phyloP scores from a whole-genome alignment of 768 basidiomycete species.

The Coprinopsis strossmayeri region DNA sequence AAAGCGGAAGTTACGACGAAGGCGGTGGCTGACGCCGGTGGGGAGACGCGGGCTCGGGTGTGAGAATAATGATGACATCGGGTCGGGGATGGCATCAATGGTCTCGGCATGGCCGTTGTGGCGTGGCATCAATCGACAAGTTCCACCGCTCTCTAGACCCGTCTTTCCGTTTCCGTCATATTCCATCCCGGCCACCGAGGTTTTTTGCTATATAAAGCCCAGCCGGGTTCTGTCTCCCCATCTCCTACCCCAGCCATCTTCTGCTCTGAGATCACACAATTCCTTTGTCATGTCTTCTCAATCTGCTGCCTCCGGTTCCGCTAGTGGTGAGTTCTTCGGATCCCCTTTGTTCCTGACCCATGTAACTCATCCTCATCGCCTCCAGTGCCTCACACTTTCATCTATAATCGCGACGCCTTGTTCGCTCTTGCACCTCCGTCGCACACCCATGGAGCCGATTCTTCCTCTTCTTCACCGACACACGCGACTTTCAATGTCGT shows the following conservation, averaged over 20 bases:
- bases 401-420: conserved; percentile 20
- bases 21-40: neutral
- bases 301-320: too few relatives aligned
- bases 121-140: neutral
- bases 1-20: neutral
- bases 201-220: neutral
- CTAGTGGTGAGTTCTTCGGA: too few relatives aligned
- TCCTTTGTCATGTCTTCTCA: too few relatives aligned
- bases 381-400: conserved; percentile 11
- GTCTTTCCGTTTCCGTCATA: neutral
- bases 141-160: conserved; percentile 7
- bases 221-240: neutral
- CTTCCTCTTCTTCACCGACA: neutral
- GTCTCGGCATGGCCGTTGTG: neutral
- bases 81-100: neutral
- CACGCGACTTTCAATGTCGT: neutral
- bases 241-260: too few relatives aligned
- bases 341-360: conserved; percentile 1
- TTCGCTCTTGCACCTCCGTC: conserved; percentile 17
- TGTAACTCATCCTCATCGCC: conserved; percentile 1
- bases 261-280: too few relatives aligned
- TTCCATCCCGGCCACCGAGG: neutral
- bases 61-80: neutral
- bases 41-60: neutral
- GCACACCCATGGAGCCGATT: neutral